phyloP scores from a whole-genome alignment of 129 eudicot species.

The Pulicaria dysenterica region DNA sequence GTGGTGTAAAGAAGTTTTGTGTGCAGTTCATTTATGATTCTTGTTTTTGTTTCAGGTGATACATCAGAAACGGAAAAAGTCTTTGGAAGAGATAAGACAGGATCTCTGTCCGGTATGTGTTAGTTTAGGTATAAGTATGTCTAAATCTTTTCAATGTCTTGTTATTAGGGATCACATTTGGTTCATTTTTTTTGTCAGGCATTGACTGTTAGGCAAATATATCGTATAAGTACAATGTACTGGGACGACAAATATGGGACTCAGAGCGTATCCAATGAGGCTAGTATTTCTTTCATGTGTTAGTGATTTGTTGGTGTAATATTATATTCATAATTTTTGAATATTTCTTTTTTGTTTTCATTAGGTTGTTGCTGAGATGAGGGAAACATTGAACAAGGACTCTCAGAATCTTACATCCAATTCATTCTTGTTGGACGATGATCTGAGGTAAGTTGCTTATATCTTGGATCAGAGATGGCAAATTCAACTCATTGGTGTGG shows the following conservation, averaged over 20 bases:
- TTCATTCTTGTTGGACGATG: slow-evolving; percentile 96
- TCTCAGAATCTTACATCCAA: slow-evolving; percentile 86
- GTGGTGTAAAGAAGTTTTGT: background rate
- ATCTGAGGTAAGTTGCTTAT: slow-evolving; percentile 64
- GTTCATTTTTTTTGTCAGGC: slow-evolving; percentile 51
- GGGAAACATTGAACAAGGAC: slow-evolving; percentile 88
- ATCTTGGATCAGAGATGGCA: too few relatives aligned
- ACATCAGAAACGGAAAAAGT: slow-evolving; percentile 95
- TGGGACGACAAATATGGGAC: slow-evolving; percentile 99
- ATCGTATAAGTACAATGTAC: slow-evolving; percentile 98
- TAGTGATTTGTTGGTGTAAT: background rate
- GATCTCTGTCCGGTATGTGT: slow-evolving; percentile 94
- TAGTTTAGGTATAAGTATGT: slow-evolving; percentile 14
- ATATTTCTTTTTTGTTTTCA: slow-evolving; percentile 40
- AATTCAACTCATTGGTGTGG: too few relatives aligned
- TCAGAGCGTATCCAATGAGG: slow-evolving; percentile 98
- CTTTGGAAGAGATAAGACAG: slow-evolving; percentile 90
- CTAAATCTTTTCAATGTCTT: background rate
- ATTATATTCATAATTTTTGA: background rate
- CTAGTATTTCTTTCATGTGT: slow-evolving; percentile 20
- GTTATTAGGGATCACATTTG: background rate
- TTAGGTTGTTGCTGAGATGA: slow-evolving; percentile 96
- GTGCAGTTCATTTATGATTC: slow-evolving; percentile 2
- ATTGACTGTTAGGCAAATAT: slow-evolving; percentile 92
- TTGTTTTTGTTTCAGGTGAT: slow-evolving; percentile 59